Base-by-base conservation (phyloP, 2,329 filamentous ascomycete genomes). In the Microcera coccophila region DNA sequence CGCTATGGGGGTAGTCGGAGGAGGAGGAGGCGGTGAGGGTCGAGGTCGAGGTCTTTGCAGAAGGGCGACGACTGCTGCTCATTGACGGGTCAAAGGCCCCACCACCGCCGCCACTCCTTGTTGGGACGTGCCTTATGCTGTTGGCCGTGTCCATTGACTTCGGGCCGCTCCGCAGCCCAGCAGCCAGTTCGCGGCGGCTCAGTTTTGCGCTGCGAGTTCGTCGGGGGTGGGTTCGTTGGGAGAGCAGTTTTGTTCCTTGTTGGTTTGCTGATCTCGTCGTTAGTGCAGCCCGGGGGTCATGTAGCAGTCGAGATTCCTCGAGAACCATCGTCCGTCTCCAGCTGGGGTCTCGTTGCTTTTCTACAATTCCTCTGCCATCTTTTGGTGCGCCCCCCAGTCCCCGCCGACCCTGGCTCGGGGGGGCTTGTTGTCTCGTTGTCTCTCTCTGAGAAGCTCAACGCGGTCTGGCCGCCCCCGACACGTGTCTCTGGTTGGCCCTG, bases 11-110 rank as follows among this genome's bases (percentile, higher is more conserved):
- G 35, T 54, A 54, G 44, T 49, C 53, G 1, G 51, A 54, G 20
- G 50, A 52, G 3, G 50, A 53, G 8, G 51, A 53, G 28, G 51
- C 51, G 50, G 48, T 54, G 51, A 54, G 51, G 34, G 47, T 37
- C 26, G 42, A 40, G 32, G 36, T 46, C 18, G 40, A 38, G 12
- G 29, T 35, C 31, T 49, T 45, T 15, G 21, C 47, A 48, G 38
- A 33, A 16, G n/a, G n/a, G n/a, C n/a, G n/a, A n/a, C 24, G 50
- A 46, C 38, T 7, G 21, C 34, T 42, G 18, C 37, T 44, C 45
- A 46, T 32, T 15, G 32, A 20, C 20, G 7, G 31, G 17, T 50
- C 41, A 16, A 21, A 31, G 4, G 48, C 41, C 34, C 47, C 42
- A 9, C n/a, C n/a, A n/a, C 36, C 41, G 12, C 35, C 45, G 12